Evolutionary conservation across 2,329 filamentous ascomycete genomes (phyloP).

Genomic region (Huntiella abstrusa): DNA sequence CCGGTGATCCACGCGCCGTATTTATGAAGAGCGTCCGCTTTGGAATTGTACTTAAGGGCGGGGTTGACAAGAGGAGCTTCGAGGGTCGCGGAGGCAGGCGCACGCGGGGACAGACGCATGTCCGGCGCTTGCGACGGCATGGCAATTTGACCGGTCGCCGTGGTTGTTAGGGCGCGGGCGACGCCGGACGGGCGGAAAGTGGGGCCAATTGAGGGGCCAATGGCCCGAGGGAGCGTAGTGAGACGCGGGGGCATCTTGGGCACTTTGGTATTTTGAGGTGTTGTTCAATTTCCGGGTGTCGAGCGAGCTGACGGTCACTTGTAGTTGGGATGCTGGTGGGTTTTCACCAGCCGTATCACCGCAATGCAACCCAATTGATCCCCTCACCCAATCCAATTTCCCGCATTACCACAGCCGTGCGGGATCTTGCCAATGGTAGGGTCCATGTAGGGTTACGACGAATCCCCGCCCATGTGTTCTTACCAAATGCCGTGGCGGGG

Average conservation of each 20-base stretch:
- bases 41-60: slow-evolving; percentile 77
- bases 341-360: no score
- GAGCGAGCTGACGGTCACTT: no score
- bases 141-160: slow-evolving; percentile 30
- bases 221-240: not conserved
- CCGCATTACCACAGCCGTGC: no score
- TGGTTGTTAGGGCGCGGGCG: slow-evolving; percentile 18
- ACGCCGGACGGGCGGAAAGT: no score
- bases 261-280: not conserved
- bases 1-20: slow-evolving; percentile 96
- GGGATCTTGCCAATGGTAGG: no score
- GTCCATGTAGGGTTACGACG: no score
- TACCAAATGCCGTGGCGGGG: no score
- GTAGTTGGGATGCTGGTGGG: no score
- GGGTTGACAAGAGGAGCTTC: slow-evolving; percentile 73
- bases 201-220: not conserved
- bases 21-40: slow-evolving; percentile 72
- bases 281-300: no score
- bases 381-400: no score
- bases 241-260: slow-evolving; percentile 17
- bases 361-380: no score
- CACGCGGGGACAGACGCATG: slow-evolving; percentile 44
- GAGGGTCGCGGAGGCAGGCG: slow-evolving; percentile 38
- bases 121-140: slow-evolving; percentile 45
- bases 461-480: no score